A percentile compares a stretch with the other conserved stretches of the same genome.
phyloP scores from a whole-genome alignment of 768 basidiomycete species.

The Tricholoma terreum region DNA sequence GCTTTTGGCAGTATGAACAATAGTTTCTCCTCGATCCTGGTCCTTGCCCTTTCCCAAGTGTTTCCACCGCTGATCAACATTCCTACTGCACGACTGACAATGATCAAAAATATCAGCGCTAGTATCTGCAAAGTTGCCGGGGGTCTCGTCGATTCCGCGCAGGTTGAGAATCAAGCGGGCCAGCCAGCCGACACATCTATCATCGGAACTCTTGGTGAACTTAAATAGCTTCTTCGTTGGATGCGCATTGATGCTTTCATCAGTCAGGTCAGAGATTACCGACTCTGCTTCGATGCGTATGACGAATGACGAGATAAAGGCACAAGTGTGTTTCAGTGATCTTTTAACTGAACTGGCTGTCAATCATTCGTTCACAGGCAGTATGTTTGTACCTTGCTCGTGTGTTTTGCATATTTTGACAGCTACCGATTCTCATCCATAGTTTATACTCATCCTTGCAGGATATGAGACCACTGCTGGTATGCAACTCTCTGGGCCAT shows the following conservation, averaged over 20 bases:
- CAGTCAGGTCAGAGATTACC: slow-evolving; percentile 34
- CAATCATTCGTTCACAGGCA: background rate
- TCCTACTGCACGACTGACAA: slow-evolving; percentile 25
- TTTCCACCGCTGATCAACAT: slow-evolving; percentile 34
- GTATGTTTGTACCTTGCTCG: background rate
- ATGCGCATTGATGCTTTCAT: background rate
- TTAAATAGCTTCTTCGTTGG: background rate
- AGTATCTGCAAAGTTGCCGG: slow-evolving; percentile 40
- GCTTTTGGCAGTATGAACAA: slow-evolving; percentile 26
- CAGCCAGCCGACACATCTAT: slow-evolving; percentile 37
- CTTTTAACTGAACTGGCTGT: background rate
- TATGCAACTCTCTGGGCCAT: background rate
- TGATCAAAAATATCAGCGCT: background rate
- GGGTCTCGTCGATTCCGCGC: slow-evolving; percentile 32
- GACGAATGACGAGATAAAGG: slow-evolving; percentile 33
- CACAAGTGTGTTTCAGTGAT: slow-evolving; percentile 23
- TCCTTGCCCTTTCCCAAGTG: slow-evolving; percentile 33
- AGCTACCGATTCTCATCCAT: background rate
- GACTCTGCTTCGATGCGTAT: slow-evolving; percentile 25
- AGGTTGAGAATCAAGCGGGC: slow-evolving; percentile 29
- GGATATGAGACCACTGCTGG: background rate
- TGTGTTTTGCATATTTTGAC: background rate
- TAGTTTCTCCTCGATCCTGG: slow-evolving; percentile 23
- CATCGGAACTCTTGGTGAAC: slow-evolving; percentile 33
- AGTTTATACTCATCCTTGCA: background rate